A percentile compares a stretch with the other conserved stretches of the same genome.
Conservation (phyloP, 1,284 basidiomycete genomes). For the Baeospora myosura region DNA sequence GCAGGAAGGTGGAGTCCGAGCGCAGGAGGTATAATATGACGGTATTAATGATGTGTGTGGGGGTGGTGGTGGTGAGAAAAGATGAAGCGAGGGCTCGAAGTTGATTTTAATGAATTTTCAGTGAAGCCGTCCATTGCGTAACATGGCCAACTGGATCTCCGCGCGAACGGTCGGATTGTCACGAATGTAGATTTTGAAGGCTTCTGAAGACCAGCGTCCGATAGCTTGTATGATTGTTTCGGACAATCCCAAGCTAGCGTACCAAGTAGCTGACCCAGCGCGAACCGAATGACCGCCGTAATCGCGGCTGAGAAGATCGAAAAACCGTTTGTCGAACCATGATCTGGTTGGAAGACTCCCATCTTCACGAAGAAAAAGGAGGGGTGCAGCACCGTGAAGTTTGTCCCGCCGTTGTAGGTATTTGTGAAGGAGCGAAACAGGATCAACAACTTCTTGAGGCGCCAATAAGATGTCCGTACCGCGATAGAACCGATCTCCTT, state of each 20-base stretch:
- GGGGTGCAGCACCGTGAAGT: conserved; percentile 9
- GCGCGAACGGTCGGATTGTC: conserved; percentile 24
- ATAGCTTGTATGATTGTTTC: conserved; percentile 27
- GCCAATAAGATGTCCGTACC: conserved; percentile 16
- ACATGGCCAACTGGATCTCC: conserved; percentile 15
- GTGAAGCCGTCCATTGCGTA: too few relatives aligned
- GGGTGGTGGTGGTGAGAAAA: too few relatives aligned
- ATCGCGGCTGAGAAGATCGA: conserved; percentile 11
- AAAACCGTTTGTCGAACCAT: conserved; percentile 20
- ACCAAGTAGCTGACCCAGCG: conserved; percentile 29
- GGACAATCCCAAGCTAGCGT: conserved; percentile 23
- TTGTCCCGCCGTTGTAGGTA: conserved; percentile 13
- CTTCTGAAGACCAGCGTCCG: conserved; percentile 28
- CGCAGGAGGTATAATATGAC: too few relatives aligned
- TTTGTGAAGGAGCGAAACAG: conserved; percentile 10
- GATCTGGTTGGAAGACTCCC: conserved; percentile 14
- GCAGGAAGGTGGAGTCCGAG: too few relatives aligned
- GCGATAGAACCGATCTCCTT: conserved; percentile 16
- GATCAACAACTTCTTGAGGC: conserved; percentile 13
- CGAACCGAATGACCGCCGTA: conserved; percentile 29
- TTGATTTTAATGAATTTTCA: too few relatives aligned
- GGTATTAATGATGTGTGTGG: too few relatives aligned
- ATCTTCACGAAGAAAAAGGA: conserved; percentile 16
- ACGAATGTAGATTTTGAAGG: conserved; percentile 29
- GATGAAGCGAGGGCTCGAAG: too few relatives aligned